These are phyloP conservation scores for Rosa persica DNA, from an alignment of 306 rosid species.

Conservation along the genomic window DNA sequence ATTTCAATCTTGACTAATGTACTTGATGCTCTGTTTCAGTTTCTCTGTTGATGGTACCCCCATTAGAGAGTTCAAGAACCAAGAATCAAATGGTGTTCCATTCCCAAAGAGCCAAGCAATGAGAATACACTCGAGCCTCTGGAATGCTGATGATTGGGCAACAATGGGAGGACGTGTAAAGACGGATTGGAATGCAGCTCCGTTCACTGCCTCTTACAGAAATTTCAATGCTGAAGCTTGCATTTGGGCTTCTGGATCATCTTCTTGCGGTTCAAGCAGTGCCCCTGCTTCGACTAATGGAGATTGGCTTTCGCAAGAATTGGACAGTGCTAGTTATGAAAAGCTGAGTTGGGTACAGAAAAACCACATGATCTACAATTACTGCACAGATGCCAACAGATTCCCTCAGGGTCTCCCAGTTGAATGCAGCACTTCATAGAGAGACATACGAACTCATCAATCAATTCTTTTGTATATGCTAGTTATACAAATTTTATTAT, in stretches of 20 bases:
- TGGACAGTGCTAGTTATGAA: slow-evolving; percentile 37
- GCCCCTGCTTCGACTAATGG: background rate
- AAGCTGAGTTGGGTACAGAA: slow-evolving; percentile 54
- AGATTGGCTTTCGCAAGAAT: slow-evolving; percentile 44
- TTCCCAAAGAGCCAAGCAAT: slow-evolving; percentile 60
- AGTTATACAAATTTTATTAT: background rate
- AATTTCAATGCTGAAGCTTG: slow-evolving; percentile 63
- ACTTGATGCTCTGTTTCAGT: slow-evolving; percentile 23
- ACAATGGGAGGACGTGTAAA: slow-evolving; percentile 74
- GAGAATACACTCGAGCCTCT: slow-evolving; percentile 62
- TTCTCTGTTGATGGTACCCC: slow-evolving; percentile 71
- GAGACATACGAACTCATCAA: background rate
- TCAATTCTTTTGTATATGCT: background rate
- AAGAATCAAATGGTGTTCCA: slow-evolving; percentile 48
- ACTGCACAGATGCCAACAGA: slow-evolving; percentile 49
- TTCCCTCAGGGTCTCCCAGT: slow-evolving; percentile 65
- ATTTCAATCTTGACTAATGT: background rate
- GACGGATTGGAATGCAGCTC: slow-evolving; percentile 64
- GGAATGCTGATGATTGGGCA: slow-evolving; percentile 92
- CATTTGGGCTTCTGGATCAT: slow-evolving; percentile 36
- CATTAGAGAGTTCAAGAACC: slow-evolving; percentile 73
- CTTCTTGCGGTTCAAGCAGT: slow-evolving; percentile 44
- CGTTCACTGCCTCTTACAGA: slow-evolving; percentile 59
- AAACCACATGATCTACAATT: slow-evolving; percentile 62
- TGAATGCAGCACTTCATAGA: slow-evolving; percentile 31